Conservation (phyloP, 1,284 basidiomycete species). For the Ceratobasidium sp. region DNA sequence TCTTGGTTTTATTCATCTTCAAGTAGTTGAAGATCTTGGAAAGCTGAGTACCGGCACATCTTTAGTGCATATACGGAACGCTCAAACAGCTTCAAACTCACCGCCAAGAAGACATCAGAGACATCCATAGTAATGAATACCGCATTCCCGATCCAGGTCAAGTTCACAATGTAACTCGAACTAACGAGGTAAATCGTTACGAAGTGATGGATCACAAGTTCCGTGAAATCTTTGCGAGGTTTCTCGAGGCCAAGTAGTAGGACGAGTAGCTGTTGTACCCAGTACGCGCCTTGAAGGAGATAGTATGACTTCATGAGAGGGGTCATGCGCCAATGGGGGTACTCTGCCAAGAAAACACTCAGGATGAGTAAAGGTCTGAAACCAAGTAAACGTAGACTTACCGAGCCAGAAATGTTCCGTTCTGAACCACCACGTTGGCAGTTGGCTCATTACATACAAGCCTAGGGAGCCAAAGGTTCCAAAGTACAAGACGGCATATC, state of each 20-base stretch:
- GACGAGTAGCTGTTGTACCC: conserved; percentile 93
- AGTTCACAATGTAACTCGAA: conserved; percentile 87
- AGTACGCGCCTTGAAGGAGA: conserved; percentile 88
- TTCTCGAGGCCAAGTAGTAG: conserved; percentile 90
- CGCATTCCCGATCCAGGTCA: conserved; percentile 86
- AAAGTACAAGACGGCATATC: conserved; percentile 88
- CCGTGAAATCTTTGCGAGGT: conserved; percentile 90
- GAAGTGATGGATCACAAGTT: conserved; percentile 88
- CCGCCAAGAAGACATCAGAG: conserved; percentile 89
- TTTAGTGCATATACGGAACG: not conserved
- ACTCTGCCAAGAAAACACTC: conserved; percentile 61
- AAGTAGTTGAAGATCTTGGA: conserved; percentile 92
- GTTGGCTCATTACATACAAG: conserved; percentile 84
- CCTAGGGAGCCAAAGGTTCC: conserved; percentile 77
- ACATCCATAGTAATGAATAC: conserved; percentile 98
- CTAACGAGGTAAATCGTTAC: conserved; percentile 97
- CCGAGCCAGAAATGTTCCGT: conserved; percentile 87
- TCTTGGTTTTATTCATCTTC: conserved; percentile 70
- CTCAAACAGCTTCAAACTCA: conserved; percentile 56
- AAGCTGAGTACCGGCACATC: conserved; percentile 60
- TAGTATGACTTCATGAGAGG: conserved; percentile 91
- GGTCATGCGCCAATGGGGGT: conserved; percentile 91
- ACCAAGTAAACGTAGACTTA: conserved; percentile 48
- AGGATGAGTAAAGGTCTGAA: not conserved
- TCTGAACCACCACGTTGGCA: conserved; percentile 91